These are phyloP conservation scores for Vigna unguiculata DNA, from an alignment of 306 rosid species.

Conservation along the genomic window DNA sequence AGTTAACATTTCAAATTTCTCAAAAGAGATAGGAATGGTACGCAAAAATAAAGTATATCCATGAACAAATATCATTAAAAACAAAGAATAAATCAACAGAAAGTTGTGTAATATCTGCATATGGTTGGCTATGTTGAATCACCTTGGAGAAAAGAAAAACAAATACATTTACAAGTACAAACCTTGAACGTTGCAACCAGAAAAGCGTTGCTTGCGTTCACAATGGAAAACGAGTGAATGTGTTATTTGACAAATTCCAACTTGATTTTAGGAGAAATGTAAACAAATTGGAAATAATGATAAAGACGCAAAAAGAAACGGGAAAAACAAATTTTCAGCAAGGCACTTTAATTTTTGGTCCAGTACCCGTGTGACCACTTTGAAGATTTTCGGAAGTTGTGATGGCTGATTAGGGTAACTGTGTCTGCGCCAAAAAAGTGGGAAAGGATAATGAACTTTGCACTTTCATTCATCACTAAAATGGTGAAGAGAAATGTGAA, in stretches of 20 bases:
- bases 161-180: not conserved
- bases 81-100: not conserved
- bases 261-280: too few relatives aligned
- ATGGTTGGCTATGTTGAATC: not conserved
- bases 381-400: not conserved
- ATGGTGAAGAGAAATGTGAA: conserved; percentile 31
- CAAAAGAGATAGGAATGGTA: not conserved
- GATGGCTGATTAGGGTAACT: not conserved
- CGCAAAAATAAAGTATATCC: too few relatives aligned
- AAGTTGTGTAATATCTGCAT: not conserved
- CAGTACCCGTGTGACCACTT: not conserved
- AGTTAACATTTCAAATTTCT: too few relatives aligned
- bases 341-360: not conserved
- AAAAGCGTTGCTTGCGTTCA: too few relatives aligned
- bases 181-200: not conserved
- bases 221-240: not conserved
- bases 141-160: not conserved
- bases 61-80: too few relatives aligned
- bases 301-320: not conserved
- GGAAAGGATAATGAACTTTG: conserved; percentile 44
- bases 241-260: not conserved
- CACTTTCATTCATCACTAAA: conserved; percentile 35
- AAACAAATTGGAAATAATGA: too few relatives aligned
- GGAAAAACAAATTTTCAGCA: not conserved
- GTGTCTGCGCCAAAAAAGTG: conserved; percentile 28